Evolutionary conservation across 2,329 filamentous ascomycete species (phyloP).

Genomic region (Alternaria sp.): DNA sequence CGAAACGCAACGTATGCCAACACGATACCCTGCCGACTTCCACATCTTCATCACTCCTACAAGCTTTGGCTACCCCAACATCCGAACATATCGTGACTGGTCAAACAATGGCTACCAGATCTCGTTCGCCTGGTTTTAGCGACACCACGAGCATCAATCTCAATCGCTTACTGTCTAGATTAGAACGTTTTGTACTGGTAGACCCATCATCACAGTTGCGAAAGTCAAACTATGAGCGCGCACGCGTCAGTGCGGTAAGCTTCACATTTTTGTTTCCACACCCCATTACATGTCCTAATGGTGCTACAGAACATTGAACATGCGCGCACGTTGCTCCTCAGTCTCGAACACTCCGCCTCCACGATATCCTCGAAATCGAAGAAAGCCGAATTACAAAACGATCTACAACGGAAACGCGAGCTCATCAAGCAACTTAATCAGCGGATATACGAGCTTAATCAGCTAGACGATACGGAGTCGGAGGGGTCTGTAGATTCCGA

Average conservation of each 20-base stretch:
- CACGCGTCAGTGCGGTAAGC: slow-evolving; percentile 64
- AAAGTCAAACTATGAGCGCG: slow-evolving; percentile 71
- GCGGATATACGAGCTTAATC: slow-evolving; percentile 72
- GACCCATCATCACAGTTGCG: slow-evolving; percentile 67
- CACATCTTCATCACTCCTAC: slow-evolving; percentile 1
- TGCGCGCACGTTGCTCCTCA: slow-evolving; percentile 72
- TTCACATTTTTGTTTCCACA: background rate
- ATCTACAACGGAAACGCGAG: slow-evolving; percentile 71
- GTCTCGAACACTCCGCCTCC: slow-evolving; percentile 73
- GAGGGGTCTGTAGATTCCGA: slow-evolving; percentile 50
- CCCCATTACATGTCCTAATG: slow-evolving; percentile 8
- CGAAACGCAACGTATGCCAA: background rate
- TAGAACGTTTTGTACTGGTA: slow-evolving; percentile 71
- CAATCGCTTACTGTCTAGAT: slow-evolving; percentile 68
- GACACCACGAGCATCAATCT: slow-evolving; percentile 60
- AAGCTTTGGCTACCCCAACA: background rate
- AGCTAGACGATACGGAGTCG: slow-evolving; percentile 59
- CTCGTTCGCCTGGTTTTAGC: slow-evolving; percentile 36
- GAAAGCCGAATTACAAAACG: slow-evolving; percentile 68
- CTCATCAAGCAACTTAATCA: slow-evolving; percentile 71
- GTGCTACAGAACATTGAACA: slow-evolving; percentile 71
- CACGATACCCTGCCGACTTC: background rate
- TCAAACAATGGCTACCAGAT: slow-evolving; percentile 30
- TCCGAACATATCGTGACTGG: background rate
- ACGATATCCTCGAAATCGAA: slow-evolving; percentile 55